Base-by-base conservation (phyloP, 257 asterid species). In the Forsythia viridissima region DNA sequence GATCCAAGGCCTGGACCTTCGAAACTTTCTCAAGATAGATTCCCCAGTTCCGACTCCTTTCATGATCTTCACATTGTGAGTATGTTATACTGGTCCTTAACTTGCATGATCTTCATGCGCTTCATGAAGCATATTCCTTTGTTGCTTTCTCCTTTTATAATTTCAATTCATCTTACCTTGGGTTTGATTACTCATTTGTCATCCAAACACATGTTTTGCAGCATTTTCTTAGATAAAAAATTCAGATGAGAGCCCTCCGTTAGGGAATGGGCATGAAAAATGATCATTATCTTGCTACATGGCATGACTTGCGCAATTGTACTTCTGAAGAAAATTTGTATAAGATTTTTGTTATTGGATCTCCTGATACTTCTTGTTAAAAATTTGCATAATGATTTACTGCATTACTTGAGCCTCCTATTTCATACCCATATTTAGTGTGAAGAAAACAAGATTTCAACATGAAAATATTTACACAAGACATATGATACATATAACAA, bases 1-100 rank as follows among this genome's bases (percentile, higher is more conserved):
- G 99, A 95, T 81, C 98, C 97, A 39, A 90, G 99, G 85, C 98
- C 97, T 66, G 98, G 99, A 3, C 97, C 97, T 21, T 89, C 90
- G 11, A 90, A 86, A 52, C 75, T 79, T 66, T 85, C 89, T 80
- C 85, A 86, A 73, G 91, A 93, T 83, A 91, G 88, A 63, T 81
- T 84, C 67, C 81, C 94, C 37, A 82, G 85, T 85, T 88, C 96
- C 75, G 86, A 84, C 84, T 84, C 96, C 42, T 95, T 88, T 85
- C 97, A 93, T 76, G 92, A 93, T 90, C 91, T 95, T 84, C 97
- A 95, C 84, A 91, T 95, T 85, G 99, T 93, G 84, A 92, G 98
- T 89, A 73, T 75, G 80, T 73, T 72, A 44, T 78, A 75, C 71
- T 79, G 65, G 77, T 74, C 12, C 42, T 78, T 30, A 46, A 70